Percentiles rank a stretch among this genome's conserved stretches.
phyloP scores from a whole-genome alignment of 2,329 filamentous ascomycete genomes.

The Cytospora chrysosperma region DNA sequence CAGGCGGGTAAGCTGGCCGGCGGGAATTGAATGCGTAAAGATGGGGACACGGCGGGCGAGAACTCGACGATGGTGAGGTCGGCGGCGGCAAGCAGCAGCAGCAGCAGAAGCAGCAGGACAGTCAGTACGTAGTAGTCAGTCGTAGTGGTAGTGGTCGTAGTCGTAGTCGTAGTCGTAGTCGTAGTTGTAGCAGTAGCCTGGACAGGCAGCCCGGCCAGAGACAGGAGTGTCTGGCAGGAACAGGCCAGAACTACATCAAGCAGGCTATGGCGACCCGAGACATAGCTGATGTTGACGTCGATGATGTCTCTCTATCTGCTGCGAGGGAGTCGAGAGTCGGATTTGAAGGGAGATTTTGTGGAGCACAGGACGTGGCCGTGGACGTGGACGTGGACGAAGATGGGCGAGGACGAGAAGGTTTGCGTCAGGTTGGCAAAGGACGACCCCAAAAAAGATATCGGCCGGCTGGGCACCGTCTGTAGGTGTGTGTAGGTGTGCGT shows the following conservation, averaged over 20 bases:
- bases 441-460: not conserved
- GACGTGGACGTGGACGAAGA: not conserved
- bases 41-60: not conserved
- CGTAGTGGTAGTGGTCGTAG: not conserved
- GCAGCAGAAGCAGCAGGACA: not conserved
- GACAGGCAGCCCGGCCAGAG: slow-evolving; percentile 14
- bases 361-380: not conserved
- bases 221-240: slow-evolving; percentile 20
- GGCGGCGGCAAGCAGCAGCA: not conserved
- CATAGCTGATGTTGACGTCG: slow-evolving; percentile 24
- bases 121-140: not conserved
- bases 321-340: not conserved
- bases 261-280: slow-evolving; percentile 22
- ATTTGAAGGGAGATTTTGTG: slow-evolving; percentile 4
- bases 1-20: slow-evolving; percentile 23
- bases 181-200: not conserved
- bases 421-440: not conserved
- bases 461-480: not conserved
- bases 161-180: not conserved
- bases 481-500: no score
- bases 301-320: slow-evolving; percentile 8
- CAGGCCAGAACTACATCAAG: slow-evolving; percentile 25
- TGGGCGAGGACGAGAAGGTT: not conserved
- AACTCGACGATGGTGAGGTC: slow-evolving; percentile 1
- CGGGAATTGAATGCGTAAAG: slow-evolving; percentile 12